A percentile compares a stretch with the other conserved stretches of the same genome.
These are phyloP conservation scores for Sporothrix brunneoviolacea DNA, from an alignment of 2,329 filamentous ascomycete species.

Conservation along the genomic window DNA sequence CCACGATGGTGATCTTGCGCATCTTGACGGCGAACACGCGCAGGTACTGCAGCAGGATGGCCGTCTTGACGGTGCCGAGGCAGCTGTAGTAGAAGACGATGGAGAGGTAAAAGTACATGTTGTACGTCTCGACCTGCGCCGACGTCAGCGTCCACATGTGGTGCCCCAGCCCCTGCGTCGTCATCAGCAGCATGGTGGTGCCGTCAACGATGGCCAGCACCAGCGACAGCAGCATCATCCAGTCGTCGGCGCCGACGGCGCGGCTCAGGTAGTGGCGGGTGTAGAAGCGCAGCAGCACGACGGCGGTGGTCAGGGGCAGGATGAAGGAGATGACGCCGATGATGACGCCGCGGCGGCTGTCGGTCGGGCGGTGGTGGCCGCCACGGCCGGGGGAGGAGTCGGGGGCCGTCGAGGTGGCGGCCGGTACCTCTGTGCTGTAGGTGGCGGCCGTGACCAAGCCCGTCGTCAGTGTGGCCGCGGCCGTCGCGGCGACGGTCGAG, in stretches of 20 bases:
- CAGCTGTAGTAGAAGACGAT: slow-evolving; percentile 32
- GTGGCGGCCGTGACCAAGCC: neutral
- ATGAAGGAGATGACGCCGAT: slow-evolving; percentile 21
- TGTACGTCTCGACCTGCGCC: slow-evolving; percentile 9
- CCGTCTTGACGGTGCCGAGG: slow-evolving; percentile 30
- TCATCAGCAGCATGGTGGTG: slow-evolving; percentile 15
- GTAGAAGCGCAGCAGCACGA: slow-evolving; percentile 26
- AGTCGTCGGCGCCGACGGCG: slow-evolving; percentile 27
- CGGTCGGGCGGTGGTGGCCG: slow-evolving; percentile 1
- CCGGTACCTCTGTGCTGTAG: neutral
- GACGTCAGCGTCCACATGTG: slow-evolving; percentile 16
- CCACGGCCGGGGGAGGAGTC: neutral
- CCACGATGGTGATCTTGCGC: slow-evolving; percentile 24
- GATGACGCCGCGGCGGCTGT: slow-evolving; percentile 20
- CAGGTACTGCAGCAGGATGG: slow-evolving; percentile 34
- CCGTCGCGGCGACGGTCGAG: neutral
- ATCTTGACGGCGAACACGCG: slow-evolving; percentile 30
- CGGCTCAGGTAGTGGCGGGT: slow-evolving; percentile 24
- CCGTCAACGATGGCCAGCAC: slow-evolving; percentile 22
- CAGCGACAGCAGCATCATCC: slow-evolving; percentile 31
- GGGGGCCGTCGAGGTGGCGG: neutral
- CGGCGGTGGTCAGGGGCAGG: slow-evolving; percentile 21
- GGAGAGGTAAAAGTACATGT: slow-evolving; percentile 30
- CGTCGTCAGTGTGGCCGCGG: neutral
- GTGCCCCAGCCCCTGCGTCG: slow-evolving; percentile 14